Conservation (phyloP, 2,329 filamentous ascomycete species). For the Mycogone perniciosa region DNA sequence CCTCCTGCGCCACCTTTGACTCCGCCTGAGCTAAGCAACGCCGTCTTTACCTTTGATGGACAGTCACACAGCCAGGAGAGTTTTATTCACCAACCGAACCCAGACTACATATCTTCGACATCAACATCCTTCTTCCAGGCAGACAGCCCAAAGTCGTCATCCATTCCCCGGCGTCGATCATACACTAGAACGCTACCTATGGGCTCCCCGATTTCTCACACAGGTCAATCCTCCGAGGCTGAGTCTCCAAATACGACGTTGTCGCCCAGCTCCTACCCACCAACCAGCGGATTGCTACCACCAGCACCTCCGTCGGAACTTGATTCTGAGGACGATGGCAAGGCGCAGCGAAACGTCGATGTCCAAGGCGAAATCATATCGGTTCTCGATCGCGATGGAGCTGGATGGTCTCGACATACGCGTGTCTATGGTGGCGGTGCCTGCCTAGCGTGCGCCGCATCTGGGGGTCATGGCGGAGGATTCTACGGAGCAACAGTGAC, state of each 20-base stretch:
- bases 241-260: constrained; percentile 28
- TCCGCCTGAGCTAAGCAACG: constrained; percentile 38
- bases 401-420: constrained; percentile 52
- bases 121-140: constrained; percentile 22
- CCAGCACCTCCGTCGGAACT: constrained; percentile 35
- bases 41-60: constrained; percentile 38
- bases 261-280: constrained; percentile 44
- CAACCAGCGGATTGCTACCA: constrained; percentile 41
- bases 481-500: constrained; percentile 51
- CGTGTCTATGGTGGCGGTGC: constrained; percentile 53
- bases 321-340: constrained; percentile 18
- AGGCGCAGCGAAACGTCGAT: constrained; percentile 30
- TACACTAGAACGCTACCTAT: constrained; percentile 38
- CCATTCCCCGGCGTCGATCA: constrained; percentile 34
- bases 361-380: constrained; percentile 47
- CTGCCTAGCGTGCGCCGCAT: constrained; percentile 49
- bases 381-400: constrained; percentile 40
- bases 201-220: constrained; percentile 23
- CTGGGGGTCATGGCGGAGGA: constrained; percentile 37
- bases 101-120: constrained; percentile 40
- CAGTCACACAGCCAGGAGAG: constrained; percentile 25
- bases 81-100: constrained; percentile 44
- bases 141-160: constrained; percentile 22
- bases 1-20: constrained; percentile 45
- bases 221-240: constrained; percentile 17